Evolutionary conservation across 495 filamentous ascomycete genomes (phyloP).

Genomic region (Aspergillus saccharolyticus): DNA sequence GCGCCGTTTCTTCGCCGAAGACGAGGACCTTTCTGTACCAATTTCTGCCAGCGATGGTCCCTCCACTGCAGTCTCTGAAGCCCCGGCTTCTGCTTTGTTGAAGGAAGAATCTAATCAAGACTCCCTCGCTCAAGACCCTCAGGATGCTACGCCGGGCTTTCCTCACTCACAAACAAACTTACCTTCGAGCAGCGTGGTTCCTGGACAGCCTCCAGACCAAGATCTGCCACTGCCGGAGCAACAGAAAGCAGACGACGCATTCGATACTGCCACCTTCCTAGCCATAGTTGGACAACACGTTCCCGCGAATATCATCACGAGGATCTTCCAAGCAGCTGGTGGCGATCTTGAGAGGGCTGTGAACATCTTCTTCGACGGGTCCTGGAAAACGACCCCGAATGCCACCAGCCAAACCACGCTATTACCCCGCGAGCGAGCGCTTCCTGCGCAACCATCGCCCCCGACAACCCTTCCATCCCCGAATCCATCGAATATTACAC

Average conservation of each 20-base stretch:
- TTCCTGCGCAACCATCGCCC: slow-evolving; percentile 7
- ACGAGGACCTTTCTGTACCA: slow-evolving; percentile 16
- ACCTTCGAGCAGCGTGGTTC: neutral
- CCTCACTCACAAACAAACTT: neutral
- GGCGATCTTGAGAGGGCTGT: slow-evolving; percentile 63
- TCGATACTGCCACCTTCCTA: slow-evolving; percentile 65
- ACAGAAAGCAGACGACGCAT: slow-evolving; percentile 29
- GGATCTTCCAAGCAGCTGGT: slow-evolving; percentile 54
- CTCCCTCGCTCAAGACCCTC: neutral
- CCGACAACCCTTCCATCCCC: neutral
- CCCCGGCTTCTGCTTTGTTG: neutral
- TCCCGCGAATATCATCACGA: slow-evolving; percentile 41
- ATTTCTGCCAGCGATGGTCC: slow-evolving; percentile 5
- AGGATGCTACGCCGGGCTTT: neutral
- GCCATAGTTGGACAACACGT: slow-evolving; percentile 66
- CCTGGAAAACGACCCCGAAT: slow-evolving; percentile 59
- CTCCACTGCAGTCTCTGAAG: neutral
- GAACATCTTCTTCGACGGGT: slow-evolving; percentile 90
- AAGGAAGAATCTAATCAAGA: neutral
- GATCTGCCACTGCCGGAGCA: neutral
- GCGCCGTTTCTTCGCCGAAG: slow-evolving; percentile 72
- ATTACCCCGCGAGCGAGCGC: slow-evolving; percentile 11
- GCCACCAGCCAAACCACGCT: slow-evolving; percentile 10
- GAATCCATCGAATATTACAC: neutral
- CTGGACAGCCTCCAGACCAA: too few relatives aligned